phyloP scores from a whole-genome alignment of 257 asterid genomes.

The Plectranthus barbatus region DNA sequence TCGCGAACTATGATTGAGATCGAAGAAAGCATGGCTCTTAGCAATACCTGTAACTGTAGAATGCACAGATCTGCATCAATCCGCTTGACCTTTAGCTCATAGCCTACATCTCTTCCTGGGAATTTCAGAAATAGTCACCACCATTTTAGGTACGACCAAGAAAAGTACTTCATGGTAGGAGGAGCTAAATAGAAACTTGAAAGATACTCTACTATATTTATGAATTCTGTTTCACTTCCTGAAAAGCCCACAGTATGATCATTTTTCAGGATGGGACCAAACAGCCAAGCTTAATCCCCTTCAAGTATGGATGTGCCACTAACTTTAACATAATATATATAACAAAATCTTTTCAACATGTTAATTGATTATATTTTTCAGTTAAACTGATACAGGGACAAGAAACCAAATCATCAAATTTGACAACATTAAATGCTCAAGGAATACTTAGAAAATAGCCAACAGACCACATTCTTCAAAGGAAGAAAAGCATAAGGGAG shows the following conservation, averaged over 20 bases:
- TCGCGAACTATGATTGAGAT: neutral
- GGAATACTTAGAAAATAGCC: neutral
- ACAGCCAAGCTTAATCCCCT: neutral
- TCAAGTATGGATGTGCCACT: neutral
- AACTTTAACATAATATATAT: neutral
- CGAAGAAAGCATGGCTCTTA: neutral
- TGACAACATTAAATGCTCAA: neutral
- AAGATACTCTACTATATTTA: neutral
- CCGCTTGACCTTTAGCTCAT: slow-evolving; percentile 58
- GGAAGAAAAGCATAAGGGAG: neutral
- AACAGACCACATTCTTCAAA: neutral
- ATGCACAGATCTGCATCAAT: slow-evolving; percentile 82
- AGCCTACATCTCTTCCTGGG: slow-evolving; percentile 56
- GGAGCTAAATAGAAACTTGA: neutral
- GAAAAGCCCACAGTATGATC: neutral
- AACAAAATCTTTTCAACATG: neutral
- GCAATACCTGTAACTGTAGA: slow-evolving; percentile 66
- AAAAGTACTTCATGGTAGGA: slow-evolving; percentile 7
- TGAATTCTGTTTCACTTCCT: neutral
- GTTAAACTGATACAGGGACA: neutral
- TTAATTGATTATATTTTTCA: neutral
- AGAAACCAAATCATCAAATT: neutral
- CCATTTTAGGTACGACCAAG: slow-evolving; percentile 12
- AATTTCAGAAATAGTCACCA: slow-evolving; percentile 5
- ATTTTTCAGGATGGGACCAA: neutral